These are phyloP conservation scores for Crithidia fasciculata DNA, from an alignment of 208 protist species.

Conservation along the genomic window DNA sequence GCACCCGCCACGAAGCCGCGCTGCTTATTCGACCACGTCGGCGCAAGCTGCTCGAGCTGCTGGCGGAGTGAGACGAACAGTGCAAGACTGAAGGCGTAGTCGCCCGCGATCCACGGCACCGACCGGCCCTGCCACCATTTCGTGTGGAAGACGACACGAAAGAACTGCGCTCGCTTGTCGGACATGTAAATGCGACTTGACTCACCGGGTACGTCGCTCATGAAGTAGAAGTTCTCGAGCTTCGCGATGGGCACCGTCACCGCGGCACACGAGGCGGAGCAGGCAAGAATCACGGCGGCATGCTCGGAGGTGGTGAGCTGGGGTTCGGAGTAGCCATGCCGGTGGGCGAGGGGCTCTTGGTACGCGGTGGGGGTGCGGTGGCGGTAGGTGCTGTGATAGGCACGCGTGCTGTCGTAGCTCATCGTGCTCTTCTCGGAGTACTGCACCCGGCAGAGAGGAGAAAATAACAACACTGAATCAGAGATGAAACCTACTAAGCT, in stretches of 20 bases:
- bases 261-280: constrained; percentile 42
- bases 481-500: no score
- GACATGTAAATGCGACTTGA: constrained; percentile 70
- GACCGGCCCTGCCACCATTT: constrained; percentile 72
- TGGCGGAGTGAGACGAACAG: constrained; percentile 47
- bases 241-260: constrained; percentile 56
- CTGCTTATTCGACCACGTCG: background rate
- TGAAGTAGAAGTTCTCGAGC: constrained; percentile 78
- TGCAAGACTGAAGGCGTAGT: constrained; percentile 57
- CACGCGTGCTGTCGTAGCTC: constrained; percentile 20
- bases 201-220: constrained; percentile 81
- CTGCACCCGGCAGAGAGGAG: no score
- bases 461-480: no score
- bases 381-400: constrained; percentile 24
- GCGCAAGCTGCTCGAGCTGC: constrained; percentile 9
- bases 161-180: constrained; percentile 83
- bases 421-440: background rate
- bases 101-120: constrained; percentile 31
- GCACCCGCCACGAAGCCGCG: constrained; percentile 72
- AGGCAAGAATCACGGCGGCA: constrained; percentile 43
- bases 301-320: constrained; percentile 58
- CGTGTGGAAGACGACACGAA: constrained; percentile 67
- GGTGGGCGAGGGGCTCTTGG: constrained; percentile 54
- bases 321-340: constrained; percentile 75
- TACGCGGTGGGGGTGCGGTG: constrained; percentile 47